Base-by-base conservation (phyloP, 768 basidiomycete genomes). In the Rhizopogon vulgaris region DNA sequence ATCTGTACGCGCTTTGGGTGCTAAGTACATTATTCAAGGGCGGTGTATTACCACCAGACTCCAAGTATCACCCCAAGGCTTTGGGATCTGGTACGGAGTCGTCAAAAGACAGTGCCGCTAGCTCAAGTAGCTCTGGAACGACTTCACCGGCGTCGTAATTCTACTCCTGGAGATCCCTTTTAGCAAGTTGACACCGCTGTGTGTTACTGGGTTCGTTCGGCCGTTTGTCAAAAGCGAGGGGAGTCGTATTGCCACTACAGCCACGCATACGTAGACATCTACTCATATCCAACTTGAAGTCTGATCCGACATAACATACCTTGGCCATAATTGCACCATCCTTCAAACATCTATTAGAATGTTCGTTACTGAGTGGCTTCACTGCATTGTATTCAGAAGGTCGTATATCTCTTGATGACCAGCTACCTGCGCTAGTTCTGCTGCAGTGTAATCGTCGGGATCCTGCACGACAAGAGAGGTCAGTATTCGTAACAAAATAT, bases 401-500 rank as follows among this genome's bases (percentile, higher is more conserved):
- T 68, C 57, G 38, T 76, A 76, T 51, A 90, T 75, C 0, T 78
- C 75, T 22, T 74, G 69, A 57, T 83, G 78, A 17, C 78, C 80
- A 12, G 83, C 78, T 38, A 80, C 70, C 27, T 65, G 63, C 42
- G 87, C 87, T 53, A 90, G 65, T 52, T 85, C 79, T n/a, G 64
- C 51, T 3, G 83, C 78, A 3, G 80, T 78, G 52, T 83, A 70
- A 25, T 75, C 83, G 60, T 90, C 87, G 28, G 79, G 69, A 62
- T 90, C 87, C 87, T 90, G 60, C 25, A 42, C 14, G 48, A 49
- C 25, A 52, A 34, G 27, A 55, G 8, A 58, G 48, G 49, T 41
- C 51, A 48, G 40, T 32, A 45, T 52, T 59, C 25, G 41, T 51
- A 15, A 32, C 18, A 38, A 17, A 53, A 34, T 27, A 37, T 39